These are phyloP conservation scores for Agaricus blazei DNA, from an alignment of 768 basidiomycete species.

Conservation along the genomic window DNA sequence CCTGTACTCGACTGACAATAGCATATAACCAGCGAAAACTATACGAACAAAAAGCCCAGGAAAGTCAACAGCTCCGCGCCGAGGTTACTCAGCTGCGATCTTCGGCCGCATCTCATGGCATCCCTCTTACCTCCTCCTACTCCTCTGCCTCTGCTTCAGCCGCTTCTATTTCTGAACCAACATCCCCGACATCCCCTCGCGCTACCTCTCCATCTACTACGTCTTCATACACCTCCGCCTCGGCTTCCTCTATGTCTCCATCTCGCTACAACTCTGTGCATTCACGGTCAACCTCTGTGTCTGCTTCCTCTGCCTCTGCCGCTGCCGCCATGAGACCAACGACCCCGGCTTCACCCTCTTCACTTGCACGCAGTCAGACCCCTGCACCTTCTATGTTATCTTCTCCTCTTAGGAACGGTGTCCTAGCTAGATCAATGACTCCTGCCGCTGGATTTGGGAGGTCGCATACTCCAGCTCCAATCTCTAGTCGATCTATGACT, in stretches of 20 bases:
- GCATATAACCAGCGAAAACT: conserved; percentile 41
- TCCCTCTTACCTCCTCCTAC: conserved; percentile 23
- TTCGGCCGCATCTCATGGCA: conserved; percentile 36
- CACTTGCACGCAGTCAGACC: conserved; percentile 36
- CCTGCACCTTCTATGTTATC: conserved; percentile 28
- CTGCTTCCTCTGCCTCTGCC: conserved; percentile 32
- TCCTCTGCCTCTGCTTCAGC: no score
- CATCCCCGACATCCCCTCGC: conserved; percentile 45
- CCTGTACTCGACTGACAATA: conserved; percentile 12
- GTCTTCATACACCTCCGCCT: conserved; percentile 25
- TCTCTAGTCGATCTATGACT: conserved; percentile 12
- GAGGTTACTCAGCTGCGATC: conserved; percentile 58
- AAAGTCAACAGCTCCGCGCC: conserved; percentile 60
- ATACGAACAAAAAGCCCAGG: conserved; percentile 66
- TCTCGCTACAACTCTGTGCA: conserved; percentile 51
- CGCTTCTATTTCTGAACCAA: conserved; percentile 30
- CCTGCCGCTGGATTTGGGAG: conserved; percentile 6
- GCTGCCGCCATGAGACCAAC: conserved; percentile 25
- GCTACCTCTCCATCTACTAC: conserved; percentile 15
- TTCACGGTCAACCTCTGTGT: conserved; percentile 53
- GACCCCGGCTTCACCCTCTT: conserved; percentile 36
- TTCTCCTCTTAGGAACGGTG: conserved; percentile 17
- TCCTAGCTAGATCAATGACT: conserved; percentile 4
- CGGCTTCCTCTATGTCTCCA: conserved; percentile 30
- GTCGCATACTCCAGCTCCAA: conserved; percentile 18